phyloP scores from a whole-genome alignment of 2,329 filamentous ascomycete genomes.

The Paracoccidioides brasiliensis region DNA sequence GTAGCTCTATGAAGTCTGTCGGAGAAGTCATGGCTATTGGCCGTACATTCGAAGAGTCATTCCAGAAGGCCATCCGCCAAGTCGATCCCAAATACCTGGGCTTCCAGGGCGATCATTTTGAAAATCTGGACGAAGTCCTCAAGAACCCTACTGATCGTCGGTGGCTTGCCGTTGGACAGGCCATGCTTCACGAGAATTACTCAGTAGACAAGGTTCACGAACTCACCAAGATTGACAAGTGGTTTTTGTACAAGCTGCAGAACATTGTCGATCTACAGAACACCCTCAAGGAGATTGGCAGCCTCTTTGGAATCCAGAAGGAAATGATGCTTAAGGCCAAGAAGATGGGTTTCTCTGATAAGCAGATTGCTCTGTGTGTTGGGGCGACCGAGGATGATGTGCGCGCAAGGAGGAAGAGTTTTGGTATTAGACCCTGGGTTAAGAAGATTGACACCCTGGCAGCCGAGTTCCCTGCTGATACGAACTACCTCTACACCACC shows the following conservation, averaged over 20 bases:
- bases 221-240: constrained; percentile 96
- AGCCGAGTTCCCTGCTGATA: constrained; percentile 88
- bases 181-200: constrained; percentile 95
- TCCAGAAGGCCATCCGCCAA: constrained; percentile 96
- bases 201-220: constrained; percentile 84
- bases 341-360: constrained; percentile 95
- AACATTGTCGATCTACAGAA: constrained; percentile 88
- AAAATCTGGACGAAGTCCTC: constrained; percentile 79
- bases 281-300: constrained; percentile 73
- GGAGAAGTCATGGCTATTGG: constrained; percentile 99
- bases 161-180: constrained; percentile 94
- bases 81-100: constrained; percentile 86
- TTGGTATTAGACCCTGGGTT: constrained; percentile 87
- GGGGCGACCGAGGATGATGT: constrained; percentile 81
- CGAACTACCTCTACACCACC: constrained; percentile 94
- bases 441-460: constrained; percentile 98
- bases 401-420: constrained; percentile 67
- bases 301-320: constrained; percentile 71
- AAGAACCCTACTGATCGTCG: constrained; percentile 89
- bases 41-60: constrained; percentile 94
- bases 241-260: constrained; percentile 97
- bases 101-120: constrained; percentile 91
- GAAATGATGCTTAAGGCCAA: constrained; percentile 84
- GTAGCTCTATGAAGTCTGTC: constrained; percentile 97
- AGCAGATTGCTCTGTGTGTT: constrained; percentile 79